phyloP scores from a whole-genome alignment of 2,329 filamentous ascomycete species.

The Fusarium sp. region DNA sequence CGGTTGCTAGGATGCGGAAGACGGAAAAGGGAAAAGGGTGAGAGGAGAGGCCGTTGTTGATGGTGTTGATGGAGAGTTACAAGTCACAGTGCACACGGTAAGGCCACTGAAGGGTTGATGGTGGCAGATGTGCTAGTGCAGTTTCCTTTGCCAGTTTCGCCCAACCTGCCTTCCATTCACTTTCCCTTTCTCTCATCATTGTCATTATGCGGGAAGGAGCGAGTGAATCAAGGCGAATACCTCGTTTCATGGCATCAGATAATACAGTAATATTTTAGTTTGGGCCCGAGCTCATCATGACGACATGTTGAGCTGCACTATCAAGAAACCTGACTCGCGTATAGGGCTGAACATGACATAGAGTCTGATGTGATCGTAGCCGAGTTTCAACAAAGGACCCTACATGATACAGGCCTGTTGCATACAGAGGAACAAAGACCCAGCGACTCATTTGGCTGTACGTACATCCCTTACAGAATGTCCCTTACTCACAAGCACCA shows the following conservation, averaged over 20 bases:
- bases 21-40: background rate
- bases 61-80: conserved; percentile 3
- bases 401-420: background rate
- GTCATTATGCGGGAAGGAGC: background rate
- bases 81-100: background rate
- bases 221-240: background rate
- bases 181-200: background rate
- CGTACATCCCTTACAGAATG: background rate
- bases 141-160: background rate
- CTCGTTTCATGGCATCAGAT: background rate
- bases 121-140: background rate
- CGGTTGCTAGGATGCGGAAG: conserved; percentile 6
- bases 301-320: background rate
- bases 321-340: conserved; percentile 5
- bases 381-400: background rate
- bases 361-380: background rate
- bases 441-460: background rate
- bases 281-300: background rate
- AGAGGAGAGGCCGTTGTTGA: background rate
- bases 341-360: conserved; percentile 6
- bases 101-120: background rate
- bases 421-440: background rate
- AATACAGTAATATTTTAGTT: conserved; percentile 2
- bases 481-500: conserved; percentile 8
- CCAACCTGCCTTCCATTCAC: background rate